phyloP scores from a whole-genome alignment of 176 grass and related monocot genomes.

The Rhynchospora breviuscula region DNA sequence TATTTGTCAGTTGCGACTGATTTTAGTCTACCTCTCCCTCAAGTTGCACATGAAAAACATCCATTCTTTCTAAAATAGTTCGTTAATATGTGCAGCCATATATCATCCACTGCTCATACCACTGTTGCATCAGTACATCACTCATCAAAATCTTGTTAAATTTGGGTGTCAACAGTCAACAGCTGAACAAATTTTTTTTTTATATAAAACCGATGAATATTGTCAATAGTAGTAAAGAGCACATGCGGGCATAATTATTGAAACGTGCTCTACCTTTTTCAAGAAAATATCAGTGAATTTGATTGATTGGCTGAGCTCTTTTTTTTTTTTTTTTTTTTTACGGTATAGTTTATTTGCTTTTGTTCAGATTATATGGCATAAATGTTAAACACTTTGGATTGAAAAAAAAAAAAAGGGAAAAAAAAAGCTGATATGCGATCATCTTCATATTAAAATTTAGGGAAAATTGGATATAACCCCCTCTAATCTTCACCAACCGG shows the following conservation, averaged over 20 bases:
- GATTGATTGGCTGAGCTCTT: not conserved
- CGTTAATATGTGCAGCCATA: not conserved
- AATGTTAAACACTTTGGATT: too few relatives aligned
- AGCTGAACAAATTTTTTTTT: not conserved
- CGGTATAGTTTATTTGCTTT: too few relatives aligned
- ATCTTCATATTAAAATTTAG: not conserved
- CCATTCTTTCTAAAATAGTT: not conserved
- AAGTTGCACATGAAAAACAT: not conserved
- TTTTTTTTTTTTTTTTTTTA: not conserved
- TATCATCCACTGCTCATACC: not conserved
- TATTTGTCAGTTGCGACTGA: too few relatives aligned
- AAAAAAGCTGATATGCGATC: not conserved
- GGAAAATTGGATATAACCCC: too few relatives aligned
- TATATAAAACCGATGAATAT: not conserved
- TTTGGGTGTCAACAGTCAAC: conserved; percentile 6
- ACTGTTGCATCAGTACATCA: not conserved
- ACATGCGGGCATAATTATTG: not conserved
- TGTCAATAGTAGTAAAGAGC: not conserved
- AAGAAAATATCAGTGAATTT: not conserved
- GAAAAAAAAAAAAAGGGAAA: not conserved
- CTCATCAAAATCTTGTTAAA: not conserved
- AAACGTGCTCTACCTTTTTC: not conserved
- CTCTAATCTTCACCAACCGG: too few relatives aligned
- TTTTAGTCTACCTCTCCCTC: too few relatives aligned
- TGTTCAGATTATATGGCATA: too few relatives aligned